phyloP scores from a whole-genome alignment of 306 rosid genomes.

The Prunus armeniaca region DNA sequence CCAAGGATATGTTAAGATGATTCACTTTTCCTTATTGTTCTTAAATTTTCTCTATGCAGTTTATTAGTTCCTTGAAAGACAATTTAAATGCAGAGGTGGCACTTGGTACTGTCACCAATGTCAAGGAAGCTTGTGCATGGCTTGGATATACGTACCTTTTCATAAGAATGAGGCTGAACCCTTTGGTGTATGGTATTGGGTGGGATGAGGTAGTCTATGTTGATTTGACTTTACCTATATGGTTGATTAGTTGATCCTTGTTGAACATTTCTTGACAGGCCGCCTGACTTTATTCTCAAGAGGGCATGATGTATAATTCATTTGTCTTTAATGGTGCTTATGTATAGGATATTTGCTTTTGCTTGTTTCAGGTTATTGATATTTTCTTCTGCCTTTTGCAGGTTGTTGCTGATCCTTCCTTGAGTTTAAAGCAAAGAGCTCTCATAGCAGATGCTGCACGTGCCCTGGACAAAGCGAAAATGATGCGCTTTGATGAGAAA shows the following conservation, averaged over 20 bases:
- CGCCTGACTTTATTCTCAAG: background rate
- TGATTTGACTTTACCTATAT: background rate
- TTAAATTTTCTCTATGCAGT: constrained; percentile 44
- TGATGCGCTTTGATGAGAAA: constrained; percentile 99
- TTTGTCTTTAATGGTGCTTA: constrained; percentile 7
- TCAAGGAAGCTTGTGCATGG: constrained; percentile 99
- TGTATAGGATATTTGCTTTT: constrained; percentile 11
- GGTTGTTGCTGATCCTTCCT: constrained; percentile 90
- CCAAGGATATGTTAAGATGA: background rate
- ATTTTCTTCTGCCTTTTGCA: constrained; percentile 28
- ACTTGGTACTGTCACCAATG: constrained; percentile 94
- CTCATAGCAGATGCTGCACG: constrained; percentile 93
- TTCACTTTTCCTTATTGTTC: background rate
- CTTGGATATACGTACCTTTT: constrained; percentile 97
- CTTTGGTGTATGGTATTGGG: constrained; percentile 85
- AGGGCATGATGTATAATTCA: background rate
- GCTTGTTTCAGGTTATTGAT: constrained; percentile 16
- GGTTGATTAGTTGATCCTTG: background rate
- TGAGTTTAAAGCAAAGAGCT: constrained; percentile 84
- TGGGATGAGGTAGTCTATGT: constrained; percentile 87
- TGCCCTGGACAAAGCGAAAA: constrained; percentile 91
- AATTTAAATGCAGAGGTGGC: constrained; percentile 98
- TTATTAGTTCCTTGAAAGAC: constrained; percentile 91
- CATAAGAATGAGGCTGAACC: constrained; percentile 96
- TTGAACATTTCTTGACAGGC: background rate